Evolutionary conservation across 2,329 filamentous ascomycete genomes (phyloP).

Genomic region (Stagonosporopsis vannaccii): DNA sequence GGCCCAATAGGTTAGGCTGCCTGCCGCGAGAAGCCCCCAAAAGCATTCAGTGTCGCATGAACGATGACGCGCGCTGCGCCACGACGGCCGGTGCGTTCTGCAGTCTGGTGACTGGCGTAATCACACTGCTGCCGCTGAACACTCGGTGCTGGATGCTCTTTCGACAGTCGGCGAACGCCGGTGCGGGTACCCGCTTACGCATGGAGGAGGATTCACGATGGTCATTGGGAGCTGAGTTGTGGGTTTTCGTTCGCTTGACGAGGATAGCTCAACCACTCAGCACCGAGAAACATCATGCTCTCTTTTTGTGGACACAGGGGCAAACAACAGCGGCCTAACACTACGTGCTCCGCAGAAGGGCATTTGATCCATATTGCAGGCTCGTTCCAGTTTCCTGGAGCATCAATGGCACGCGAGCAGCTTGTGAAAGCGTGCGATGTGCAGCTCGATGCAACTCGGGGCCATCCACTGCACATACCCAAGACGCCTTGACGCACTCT

Average conservation of each 20-base stretch:
- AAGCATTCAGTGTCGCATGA: conserved; percentile 26
- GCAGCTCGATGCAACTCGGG: background rate
- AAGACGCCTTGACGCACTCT: background rate
- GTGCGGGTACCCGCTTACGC: conserved; percentile 6
- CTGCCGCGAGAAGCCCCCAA: conserved; percentile 10
- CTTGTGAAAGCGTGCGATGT: background rate
- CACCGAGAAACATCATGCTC: conserved; percentile 6
- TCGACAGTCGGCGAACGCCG: conserved; percentile 15
- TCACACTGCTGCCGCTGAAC: conserved; percentile 1
- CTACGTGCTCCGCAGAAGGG: background rate
- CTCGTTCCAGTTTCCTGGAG: background rate
- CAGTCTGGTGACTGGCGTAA: conserved; percentile 2
- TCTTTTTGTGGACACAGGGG: conserved; percentile 3
- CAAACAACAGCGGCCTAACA: background rate
- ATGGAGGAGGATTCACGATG: conserved; percentile 8
- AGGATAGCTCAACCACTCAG: conserved; percentile 12
- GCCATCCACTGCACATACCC: conserved; percentile 4
- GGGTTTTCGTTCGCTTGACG: conserved; percentile 14
- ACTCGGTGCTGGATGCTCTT: conserved; percentile 9
- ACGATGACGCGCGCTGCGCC: conserved; percentile 18
- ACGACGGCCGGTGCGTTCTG: conserved; percentile 13
- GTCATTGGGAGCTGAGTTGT: conserved; percentile 17
- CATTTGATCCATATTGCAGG: background rate
- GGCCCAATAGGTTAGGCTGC: conserved; percentile 1
- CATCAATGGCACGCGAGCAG: background rate